Percentiles rank a stretch among this genome's conserved stretches.
Evolutionary conservation across 2,329 filamentous ascomycete genomes (phyloP).

Genomic region (Cladorrhinum sp.): DNA sequence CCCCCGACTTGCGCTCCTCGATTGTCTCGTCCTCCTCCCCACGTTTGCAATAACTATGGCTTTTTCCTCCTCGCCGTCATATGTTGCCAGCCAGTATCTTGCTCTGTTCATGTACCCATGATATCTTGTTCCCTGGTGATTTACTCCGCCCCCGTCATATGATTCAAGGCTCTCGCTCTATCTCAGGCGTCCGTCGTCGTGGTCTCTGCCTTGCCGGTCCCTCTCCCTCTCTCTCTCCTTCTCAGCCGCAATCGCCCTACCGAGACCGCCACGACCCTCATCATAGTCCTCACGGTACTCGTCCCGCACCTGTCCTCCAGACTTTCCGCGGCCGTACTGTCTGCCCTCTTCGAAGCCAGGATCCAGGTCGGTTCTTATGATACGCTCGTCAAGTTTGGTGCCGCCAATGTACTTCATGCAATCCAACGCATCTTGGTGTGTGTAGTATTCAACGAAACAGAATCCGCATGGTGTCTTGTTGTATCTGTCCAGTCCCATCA

Average conservation of each 20-base stretch:
- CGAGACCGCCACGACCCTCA: slow-evolving; percentile 86
- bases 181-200: slow-evolving; percentile 26
- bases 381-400: slow-evolving; percentile 94
- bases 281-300: slow-evolving; percentile 98
- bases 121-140: too few relatives aligned
- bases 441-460: slow-evolving; percentile 99
- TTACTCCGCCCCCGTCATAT: neutral
- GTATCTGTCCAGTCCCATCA: slow-evolving; percentile 97
- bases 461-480: slow-evolving; percentile 98
- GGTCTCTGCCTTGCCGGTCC: slow-evolving; percentile 23
- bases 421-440: slow-evolving; percentile 91
- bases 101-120: neutral
- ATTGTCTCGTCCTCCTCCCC: too few relatives aligned
- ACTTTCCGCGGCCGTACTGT: slow-evolving; percentile 94
- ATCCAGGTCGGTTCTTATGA: slow-evolving; percentile 93
- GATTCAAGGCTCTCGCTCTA: slow-evolving; percentile 2
- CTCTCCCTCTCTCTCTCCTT: slow-evolving; percentile 44
- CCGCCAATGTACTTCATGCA: slow-evolving; percentile 99
- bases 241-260: slow-evolving; percentile 59
- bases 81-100: neutral
- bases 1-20: too few relatives aligned
- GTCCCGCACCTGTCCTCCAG: slow-evolving; percentile 92
- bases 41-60: too few relatives aligned
- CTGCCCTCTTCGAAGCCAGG: slow-evolving; percentile 94
- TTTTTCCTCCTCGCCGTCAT: too few relatives aligned